These are phyloP conservation scores for Candida stauntonica DNA, from an alignment of 805 yeast species.

Conservation along the genomic window DNA sequence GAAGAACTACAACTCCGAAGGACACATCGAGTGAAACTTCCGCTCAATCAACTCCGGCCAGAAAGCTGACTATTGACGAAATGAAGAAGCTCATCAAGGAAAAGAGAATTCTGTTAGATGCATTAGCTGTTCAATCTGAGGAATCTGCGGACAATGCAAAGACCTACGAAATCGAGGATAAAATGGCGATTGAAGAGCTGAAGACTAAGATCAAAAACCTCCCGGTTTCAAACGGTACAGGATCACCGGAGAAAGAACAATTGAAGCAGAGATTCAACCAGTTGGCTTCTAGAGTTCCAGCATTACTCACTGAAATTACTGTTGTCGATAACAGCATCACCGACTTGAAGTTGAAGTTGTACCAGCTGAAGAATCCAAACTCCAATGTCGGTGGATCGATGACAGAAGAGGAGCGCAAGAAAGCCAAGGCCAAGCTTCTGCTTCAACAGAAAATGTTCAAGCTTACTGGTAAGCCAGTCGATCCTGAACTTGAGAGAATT, in stretches of 20 bases:
- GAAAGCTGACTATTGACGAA: constrained; percentile 38
- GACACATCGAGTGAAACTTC: not conserved
- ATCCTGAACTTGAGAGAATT: constrained; percentile 32
- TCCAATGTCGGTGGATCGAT: constrained; percentile 69
- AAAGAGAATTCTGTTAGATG: constrained; percentile 63
- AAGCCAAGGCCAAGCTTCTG: constrained; percentile 72
- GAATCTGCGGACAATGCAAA: constrained; percentile 37
- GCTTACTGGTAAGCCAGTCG: constrained; percentile 70
- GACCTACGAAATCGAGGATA: constrained; percentile 42
- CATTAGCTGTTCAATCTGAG: constrained; percentile 31
- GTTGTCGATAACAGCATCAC: constrained; percentile 63
- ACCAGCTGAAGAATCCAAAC: constrained; percentile 62
- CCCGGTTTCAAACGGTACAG: constrained; percentile 35
- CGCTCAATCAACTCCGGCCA: not conserved
- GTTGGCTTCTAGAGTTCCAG: constrained; percentile 47
- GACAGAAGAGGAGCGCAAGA: constrained; percentile 76
- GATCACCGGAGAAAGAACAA: constrained; percentile 28
- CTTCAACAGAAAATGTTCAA: constrained; percentile 88
- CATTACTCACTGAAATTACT: constrained; percentile 55
- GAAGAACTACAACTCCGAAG: constrained; percentile 16
- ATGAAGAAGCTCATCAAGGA: constrained; percentile 69
- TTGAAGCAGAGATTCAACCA: constrained; percentile 27
- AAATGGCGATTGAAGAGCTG: constrained; percentile 37
- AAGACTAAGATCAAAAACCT: constrained; percentile 42
- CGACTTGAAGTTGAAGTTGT: constrained; percentile 57